Percentiles rank a stretch among this genome's conserved stretches.
These are phyloP conservation scores for Boletales sp. DNA, from an alignment of 768 basidiomycete species.

Conservation along the genomic window DNA sequence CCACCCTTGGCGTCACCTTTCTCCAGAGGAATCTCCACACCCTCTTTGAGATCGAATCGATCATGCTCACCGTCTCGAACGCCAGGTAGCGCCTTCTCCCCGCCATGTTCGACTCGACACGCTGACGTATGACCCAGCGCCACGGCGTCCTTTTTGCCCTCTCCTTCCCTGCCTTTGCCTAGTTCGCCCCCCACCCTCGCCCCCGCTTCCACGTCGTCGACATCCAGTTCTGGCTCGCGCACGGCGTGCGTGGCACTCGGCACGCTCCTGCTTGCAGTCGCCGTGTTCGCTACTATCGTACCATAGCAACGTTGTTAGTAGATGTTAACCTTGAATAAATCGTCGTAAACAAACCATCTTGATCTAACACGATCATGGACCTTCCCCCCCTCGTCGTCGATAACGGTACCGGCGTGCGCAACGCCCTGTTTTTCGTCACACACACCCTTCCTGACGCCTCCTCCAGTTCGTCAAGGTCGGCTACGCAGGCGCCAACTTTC, in stretches of 20 bases:
- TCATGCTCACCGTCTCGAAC: conserved; percentile 37
- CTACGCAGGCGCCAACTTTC: conserved; percentile 92
- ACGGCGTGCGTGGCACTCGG: conserved; percentile 13
- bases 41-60: conserved; percentile 36
- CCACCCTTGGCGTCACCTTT: conserved; percentile 43
- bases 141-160: conserved; percentile 27
- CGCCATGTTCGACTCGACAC: background rate
- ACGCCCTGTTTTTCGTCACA: conserved; percentile 24
- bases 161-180: conserved; percentile 19
- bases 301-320: background rate
- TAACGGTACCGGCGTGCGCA: conserved; percentile 77
- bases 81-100: conserved; percentile 27
- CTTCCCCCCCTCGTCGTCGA: conserved; percentile 70
- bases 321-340: conserved; percentile 17
- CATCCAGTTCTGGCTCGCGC: background rate
- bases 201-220: conserved; percentile 7
- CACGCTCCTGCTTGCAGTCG: conserved; percentile 8
- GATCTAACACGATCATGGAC: conserved; percentile 20
- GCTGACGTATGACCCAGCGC: conserved; percentile 11
- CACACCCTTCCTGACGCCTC: background rate
- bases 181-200: conserved; percentile 20
- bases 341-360: conserved; percentile 17
- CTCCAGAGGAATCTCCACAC: conserved; percentile 24
- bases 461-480: conserved; percentile 86
- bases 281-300: conserved; percentile 7